Evolutionary conservation across 129 eudicot genomes (phyloP).

Genomic region (Saposhnikovia divaricata): DNA sequence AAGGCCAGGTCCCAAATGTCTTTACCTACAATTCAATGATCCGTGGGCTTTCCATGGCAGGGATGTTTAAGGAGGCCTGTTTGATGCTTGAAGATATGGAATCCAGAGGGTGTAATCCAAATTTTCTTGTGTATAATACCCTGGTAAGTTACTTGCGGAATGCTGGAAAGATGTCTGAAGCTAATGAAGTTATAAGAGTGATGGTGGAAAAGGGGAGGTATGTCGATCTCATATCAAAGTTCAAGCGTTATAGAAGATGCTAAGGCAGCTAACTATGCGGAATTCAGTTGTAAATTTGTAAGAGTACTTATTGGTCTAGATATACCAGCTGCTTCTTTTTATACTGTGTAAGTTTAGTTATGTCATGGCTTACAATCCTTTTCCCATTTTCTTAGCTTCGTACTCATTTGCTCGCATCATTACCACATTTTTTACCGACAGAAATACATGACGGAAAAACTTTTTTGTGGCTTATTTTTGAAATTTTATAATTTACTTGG

Average conservation of each 20-base stretch:
- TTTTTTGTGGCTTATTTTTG: background rate
- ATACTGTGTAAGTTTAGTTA: slow-evolving; percentile 10
- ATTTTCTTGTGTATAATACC: slow-evolving; percentile 87
- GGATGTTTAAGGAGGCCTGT: slow-evolving; percentile 62
- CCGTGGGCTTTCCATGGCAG: slow-evolving; percentile 76
- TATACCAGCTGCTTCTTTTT: slow-evolving; percentile 13
- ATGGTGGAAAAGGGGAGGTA: slow-evolving; percentile 75
- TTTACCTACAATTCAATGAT: slow-evolving; percentile 89
- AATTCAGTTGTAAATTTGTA: slow-evolving; percentile 11
- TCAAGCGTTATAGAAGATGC: slow-evolving; percentile 49
- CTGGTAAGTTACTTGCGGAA: slow-evolving; percentile 52
- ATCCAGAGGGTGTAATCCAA: slow-evolving; percentile 75
- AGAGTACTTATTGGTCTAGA: slow-evolving; percentile 10
- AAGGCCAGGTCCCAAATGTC: slow-evolving; percentile 80
- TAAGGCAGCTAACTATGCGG: slow-evolving; percentile 23
- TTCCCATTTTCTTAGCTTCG: background rate
- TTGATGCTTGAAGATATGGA: slow-evolving; percentile 92
- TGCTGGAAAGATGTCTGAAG: slow-evolving; percentile 66
- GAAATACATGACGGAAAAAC: background rate
- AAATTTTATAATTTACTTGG: background rate
- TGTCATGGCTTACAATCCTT: background rate
- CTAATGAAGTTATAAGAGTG: slow-evolving; percentile 51
- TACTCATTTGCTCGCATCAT: background rate
- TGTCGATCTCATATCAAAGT: slow-evolving; percentile 44
- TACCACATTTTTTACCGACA: background rate